phyloP scores from a whole-genome alignment of 2,329 filamentous ascomycete genomes.

The Claviceps sp. region DNA sequence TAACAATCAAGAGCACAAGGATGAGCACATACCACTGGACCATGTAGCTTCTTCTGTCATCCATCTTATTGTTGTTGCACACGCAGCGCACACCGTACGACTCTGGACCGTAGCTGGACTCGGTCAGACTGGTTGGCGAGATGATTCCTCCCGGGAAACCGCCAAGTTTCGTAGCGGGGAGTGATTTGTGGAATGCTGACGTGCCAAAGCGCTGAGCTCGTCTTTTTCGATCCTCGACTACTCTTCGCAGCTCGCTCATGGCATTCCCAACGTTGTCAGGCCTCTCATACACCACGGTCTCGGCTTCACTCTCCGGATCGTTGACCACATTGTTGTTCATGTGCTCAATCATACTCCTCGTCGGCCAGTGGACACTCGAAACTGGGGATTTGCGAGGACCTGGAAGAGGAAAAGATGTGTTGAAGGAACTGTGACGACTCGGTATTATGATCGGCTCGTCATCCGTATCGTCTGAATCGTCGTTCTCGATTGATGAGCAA shows the following conservation, averaged over 20 bases:
- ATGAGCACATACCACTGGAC: slow-evolving; percentile 43
- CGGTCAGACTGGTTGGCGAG: slow-evolving; percentile 39
- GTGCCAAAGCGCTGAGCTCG: slow-evolving; percentile 19
- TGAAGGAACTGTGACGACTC: slow-evolving; percentile 41
- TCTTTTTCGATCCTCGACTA: slow-evolving; percentile 39
- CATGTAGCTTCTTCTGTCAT: slow-evolving; percentile 40
- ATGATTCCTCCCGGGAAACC: slow-evolving; percentile 25
- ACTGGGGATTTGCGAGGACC: slow-evolving; percentile 37
- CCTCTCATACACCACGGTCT: slow-evolving; percentile 40
- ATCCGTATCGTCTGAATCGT: slow-evolving; percentile 46
- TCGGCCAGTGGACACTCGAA: slow-evolving; percentile 32
- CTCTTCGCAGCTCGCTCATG: slow-evolving; percentile 44
- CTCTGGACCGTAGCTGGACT: slow-evolving; percentile 29
- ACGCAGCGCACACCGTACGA: slow-evolving; percentile 40
- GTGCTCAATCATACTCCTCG: slow-evolving; percentile 35
- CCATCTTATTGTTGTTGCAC: slow-evolving; percentile 32
- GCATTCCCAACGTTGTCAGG: slow-evolving; percentile 38
- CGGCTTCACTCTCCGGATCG: slow-evolving; percentile 43
- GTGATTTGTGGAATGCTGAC: slow-evolving; percentile 21
- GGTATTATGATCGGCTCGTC: slow-evolving; percentile 54
- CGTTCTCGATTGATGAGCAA: slow-evolving; percentile 30
- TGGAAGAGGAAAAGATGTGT: slow-evolving; percentile 41
- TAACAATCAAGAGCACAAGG: not conserved
- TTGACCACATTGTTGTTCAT: slow-evolving; percentile 28
- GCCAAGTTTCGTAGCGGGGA: slow-evolving; percentile 19